Conservation (phyloP, 163 green algal species). For the Scenedesmus sp. region DNA sequence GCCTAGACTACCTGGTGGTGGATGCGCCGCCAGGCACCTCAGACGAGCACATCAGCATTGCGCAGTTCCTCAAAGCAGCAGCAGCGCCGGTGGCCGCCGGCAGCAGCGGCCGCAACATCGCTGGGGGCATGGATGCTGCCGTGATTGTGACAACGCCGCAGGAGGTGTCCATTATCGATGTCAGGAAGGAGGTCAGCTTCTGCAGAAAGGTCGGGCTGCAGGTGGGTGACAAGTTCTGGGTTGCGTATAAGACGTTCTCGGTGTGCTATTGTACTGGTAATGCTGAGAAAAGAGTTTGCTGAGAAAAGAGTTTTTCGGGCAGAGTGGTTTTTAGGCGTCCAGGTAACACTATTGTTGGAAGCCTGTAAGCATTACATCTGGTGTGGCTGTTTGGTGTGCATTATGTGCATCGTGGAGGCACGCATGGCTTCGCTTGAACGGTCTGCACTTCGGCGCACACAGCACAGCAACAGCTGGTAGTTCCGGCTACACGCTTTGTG, state of each 20-base stretch:
- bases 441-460: neutral
- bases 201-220: slow-evolving; percentile 89
- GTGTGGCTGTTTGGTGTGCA: neutral
- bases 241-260: neutral
- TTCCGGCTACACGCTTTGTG: neutral
- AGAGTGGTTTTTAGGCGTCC: too few relatives aligned
- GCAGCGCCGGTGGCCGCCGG: slow-evolving; percentile 15
- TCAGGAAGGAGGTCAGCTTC: slow-evolving; percentile 98
- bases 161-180: slow-evolving; percentile 97
- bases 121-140: slow-evolving; percentile 49
- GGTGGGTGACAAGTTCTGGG: neutral
- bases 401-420: too few relatives aligned
- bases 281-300: neutral
- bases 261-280: neutral
- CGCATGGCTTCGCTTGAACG: too few relatives aligned
- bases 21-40: slow-evolving; percentile 95
- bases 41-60: slow-evolving; percentile 98
- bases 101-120: slow-evolving; percentile 31
- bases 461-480: neutral
- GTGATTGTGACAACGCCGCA: slow-evolving; percentile 85
- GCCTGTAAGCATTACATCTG: neutral
- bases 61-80: slow-evolving; percentile 79
- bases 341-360: too few relatives aligned
- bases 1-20: slow-evolving; percentile 96
- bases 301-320: too few relatives aligned